A percentile compares a stretch with the other conserved stretches of the same genome.
Evolutionary conservation across 352 stramenopile species (phyloP).

Genomic region (Phytophthora megakarya): DNA sequence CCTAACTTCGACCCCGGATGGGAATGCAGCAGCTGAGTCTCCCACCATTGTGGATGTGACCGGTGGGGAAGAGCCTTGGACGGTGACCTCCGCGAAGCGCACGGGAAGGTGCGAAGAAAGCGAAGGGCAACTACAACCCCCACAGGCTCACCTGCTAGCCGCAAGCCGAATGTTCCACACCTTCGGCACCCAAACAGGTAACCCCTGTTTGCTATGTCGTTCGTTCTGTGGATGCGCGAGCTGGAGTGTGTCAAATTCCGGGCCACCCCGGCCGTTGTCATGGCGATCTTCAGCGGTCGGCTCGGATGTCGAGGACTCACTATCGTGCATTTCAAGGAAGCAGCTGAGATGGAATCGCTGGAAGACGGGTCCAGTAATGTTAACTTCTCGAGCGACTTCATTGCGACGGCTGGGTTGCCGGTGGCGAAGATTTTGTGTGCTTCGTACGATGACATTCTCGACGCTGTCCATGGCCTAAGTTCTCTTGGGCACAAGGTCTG

Average conservation of each 20-base stretch:
- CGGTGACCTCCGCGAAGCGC: too few relatives aligned
- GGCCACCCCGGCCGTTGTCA: slow-evolving; percentile 5
- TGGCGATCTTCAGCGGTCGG: slow-evolving; percentile 19
- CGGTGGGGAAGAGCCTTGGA: too few relatives aligned
- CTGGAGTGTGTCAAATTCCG: slow-evolving; percentile 19
- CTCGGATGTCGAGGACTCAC: slow-evolving; percentile 4
- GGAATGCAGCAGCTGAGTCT: too few relatives aligned
- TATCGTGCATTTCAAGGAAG: slow-evolving; percentile 20
- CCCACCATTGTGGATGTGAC: too few relatives aligned
- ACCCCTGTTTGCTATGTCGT: slow-evolving; percentile 13
- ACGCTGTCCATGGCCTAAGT: slow-evolving; percentile 5
- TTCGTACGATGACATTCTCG: slow-evolving; percentile 18
- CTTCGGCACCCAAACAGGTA: slow-evolving; percentile 8
- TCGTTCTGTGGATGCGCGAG: slow-evolving; percentile 25
- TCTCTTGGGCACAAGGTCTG: slow-evolving; percentile 6
- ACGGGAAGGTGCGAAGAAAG: slow-evolving; percentile 19
- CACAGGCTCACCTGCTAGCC: slow-evolving; percentile 15
- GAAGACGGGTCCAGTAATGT: slow-evolving; percentile 14
- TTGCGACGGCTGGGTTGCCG: neutral
- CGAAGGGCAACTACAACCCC: slow-evolving; percentile 23
- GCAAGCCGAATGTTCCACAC: slow-evolving; percentile 14
- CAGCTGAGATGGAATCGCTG: neutral
- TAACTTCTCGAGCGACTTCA: slow-evolving; percentile 29
- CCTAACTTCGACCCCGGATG: too few relatives aligned
- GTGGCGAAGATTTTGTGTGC: neutral